Evolutionary conservation across 805 yeast species (phyloP), one percentile per base, ranked within the genome.

Genomic region (Yamadazyma takamatsuzukensis): DNA sequence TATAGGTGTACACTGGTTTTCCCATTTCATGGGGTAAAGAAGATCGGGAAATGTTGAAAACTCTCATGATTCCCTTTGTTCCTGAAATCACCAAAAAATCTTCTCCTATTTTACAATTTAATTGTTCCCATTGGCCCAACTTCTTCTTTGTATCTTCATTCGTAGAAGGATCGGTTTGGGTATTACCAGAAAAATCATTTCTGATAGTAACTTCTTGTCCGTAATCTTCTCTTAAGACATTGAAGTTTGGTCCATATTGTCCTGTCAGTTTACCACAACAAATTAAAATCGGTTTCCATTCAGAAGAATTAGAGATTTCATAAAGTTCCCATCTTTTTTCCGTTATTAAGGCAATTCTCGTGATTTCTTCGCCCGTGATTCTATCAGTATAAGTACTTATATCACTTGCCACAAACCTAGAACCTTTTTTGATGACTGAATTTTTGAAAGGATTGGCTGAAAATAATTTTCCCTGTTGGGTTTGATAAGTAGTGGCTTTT

Each of bases 281-380:
- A 11, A 74, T 43, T 16, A 86, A 48, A 5, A 33, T 39, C 0
- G 96, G 96, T 29, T 43, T 49, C 4, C 30, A 23, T 4, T 36
- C 29, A 7, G 38, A 21, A 6, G 31, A 28, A 1, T 68, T 56
- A 0, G 36, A 19, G 13, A 80, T 70, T n/a, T 65, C 58, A 49
- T 72, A 85, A 4, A 86, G 77, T 51, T 81, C 84, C 87, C 93
- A 87, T 47, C 74, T 74, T 40, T 74, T 72, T 16, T 82, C 82
- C 3, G 78, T 68, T 4, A 87, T 61, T 3, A 88, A 58, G 0
- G 76, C 89, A 53, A 85, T 76, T 41, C 71, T 71, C 4, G 79
- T 70, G 24, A 81, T 65, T 46, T 78, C 83, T 7, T 80, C 78
- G 6, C 93, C 58, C 0, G 50, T 34, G 1, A 34, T 22, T n/a